phyloP scores from a whole-genome alignment of 2,329 filamentous ascomycete species.

The Macrophomina pseudophaseolina region DNA sequence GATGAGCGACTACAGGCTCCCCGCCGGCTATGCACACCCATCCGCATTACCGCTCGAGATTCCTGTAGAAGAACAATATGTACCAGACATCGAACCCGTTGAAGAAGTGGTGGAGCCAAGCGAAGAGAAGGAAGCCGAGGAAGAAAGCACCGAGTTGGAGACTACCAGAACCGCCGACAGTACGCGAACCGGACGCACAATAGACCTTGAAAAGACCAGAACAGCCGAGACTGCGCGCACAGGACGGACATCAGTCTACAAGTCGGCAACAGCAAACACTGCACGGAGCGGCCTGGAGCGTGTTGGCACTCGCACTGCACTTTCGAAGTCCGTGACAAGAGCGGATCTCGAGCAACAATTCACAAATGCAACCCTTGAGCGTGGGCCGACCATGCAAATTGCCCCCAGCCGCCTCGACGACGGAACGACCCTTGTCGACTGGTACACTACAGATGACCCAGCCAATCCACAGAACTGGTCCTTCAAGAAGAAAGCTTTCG shows the following conservation, averaged over 20 bases:
- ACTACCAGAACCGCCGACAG: not conserved
- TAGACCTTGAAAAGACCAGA: constrained; percentile 41
- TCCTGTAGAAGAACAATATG: constrained; percentile 24
- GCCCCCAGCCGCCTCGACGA: constrained; percentile 42
- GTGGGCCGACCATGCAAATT: constrained; percentile 43
- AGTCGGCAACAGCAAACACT: constrained; percentile 33
- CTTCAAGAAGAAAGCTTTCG: constrained; percentile 32
- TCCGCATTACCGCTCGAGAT: constrained; percentile 28
- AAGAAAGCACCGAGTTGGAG: not conserved
- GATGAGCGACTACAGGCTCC: constrained; percentile 58
- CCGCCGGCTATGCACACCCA: constrained; percentile 46
- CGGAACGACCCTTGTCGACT: constrained; percentile 49
- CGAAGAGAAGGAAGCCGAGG: constrained; percentile 35
- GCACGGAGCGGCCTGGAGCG: constrained; percentile 39
- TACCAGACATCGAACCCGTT: constrained; percentile 17
- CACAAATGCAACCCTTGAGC: constrained; percentile 38
- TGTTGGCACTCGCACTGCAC: constrained; percentile 44
- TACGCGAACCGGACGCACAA: constrained; percentile 23
- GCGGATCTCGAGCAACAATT: constrained; percentile 50
- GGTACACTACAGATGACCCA: constrained; percentile 49
- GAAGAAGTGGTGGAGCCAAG: constrained; percentile 30
- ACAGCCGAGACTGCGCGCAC: constrained; percentile 27
- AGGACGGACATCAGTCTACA: not conserved
- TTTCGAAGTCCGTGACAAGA: constrained; percentile 42
- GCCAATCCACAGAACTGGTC: constrained; percentile 31